Evolutionary conservation across 2,329 filamentous ascomycete genomes (phyloP).

Genomic region (Thermothelomyces thermophilus): DNA sequence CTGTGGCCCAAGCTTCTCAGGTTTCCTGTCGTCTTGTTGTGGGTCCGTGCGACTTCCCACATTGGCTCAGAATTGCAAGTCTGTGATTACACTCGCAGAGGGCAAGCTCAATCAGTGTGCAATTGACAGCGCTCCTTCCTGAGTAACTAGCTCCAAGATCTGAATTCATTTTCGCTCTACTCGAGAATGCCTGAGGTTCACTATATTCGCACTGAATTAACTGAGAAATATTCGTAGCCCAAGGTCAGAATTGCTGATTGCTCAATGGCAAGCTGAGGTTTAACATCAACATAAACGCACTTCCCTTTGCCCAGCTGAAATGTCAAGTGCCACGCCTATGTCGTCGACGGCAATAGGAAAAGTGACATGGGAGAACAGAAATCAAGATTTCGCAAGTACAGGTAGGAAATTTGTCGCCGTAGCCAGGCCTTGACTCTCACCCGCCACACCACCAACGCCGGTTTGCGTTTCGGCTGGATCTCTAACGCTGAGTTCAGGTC

Average conservation of each 20-base stretch:
- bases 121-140: not conserved
- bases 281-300: not conserved
- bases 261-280: not conserved
- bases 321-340: not conserved
- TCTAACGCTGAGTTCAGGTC: constrained; percentile 5
- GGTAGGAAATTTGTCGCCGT: constrained; percentile 6
- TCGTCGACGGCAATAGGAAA: constrained; percentile 5
- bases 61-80: no score
- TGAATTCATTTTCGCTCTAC: no score
- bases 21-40: not conserved
- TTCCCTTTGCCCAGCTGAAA: not conserved
- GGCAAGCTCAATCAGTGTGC: no score
- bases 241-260: no score
- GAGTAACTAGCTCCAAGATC: not conserved
- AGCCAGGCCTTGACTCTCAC: no score
- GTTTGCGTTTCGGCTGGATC: not conserved
- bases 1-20: constrained; percentile 18
- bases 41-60: not conserved
- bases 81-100: not conserved
- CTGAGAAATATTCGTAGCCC: no score
- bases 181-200: not conserved
- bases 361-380: constrained; percentile 14
- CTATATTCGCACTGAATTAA: not conserved
- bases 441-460: not conserved
- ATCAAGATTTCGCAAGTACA: constrained; percentile 1